Base-by-base conservation (phyloP, 495 filamentous ascomycete species). In the Aspergillus ellipticus region DNA sequence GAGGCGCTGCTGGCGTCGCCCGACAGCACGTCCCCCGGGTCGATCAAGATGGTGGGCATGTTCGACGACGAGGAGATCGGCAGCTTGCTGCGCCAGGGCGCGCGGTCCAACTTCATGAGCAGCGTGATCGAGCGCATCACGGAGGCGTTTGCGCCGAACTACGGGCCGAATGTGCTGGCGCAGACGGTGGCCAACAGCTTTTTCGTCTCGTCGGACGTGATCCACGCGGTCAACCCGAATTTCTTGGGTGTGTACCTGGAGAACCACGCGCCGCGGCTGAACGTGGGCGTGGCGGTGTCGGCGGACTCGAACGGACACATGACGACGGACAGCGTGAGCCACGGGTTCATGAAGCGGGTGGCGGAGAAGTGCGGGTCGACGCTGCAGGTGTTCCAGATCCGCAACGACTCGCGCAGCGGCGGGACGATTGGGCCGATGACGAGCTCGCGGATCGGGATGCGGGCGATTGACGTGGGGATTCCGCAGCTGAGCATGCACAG, bases 61-160 rank as follows among this genome's bases (percentile, higher is more conserved):
- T 97, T 97, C 67, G 94, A 98, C 66, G 89, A 96, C 64, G 94
- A 98, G 66, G 94, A 98, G 66, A 94, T 98, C 58, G 94, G 94
- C 53, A 92, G 88, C 41, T 74, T 89, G 3, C 83, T 96, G 51
- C 88, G 94, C 37, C 93, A 98, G 71, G 94, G 94, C 53, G 94
- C 94, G 2, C 79, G 82, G 20, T 85, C 89, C 47, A 97, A 96
- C 75, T 92, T 96, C 74, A 81, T 96, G 53, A 85, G 89, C 50
- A 79, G 81, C 43, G 79, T 84, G 20, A 82, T 98, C 53, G 88
- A 92, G 65, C 88, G 93, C 51, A 85, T 89, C 47, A 79, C 89
- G 50, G 90, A 95, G 66, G 73, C 82, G 7, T 85, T 96, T 51
- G 67, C 81, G 0, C 61, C 69, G 9, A 28, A 65, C 42, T 83